Percentiles rank a stretch among this genome's conserved stretches.
Conservation (phyloP, 2,329 filamentous ascomycete species). For the Phialophora chinensis region DNA sequence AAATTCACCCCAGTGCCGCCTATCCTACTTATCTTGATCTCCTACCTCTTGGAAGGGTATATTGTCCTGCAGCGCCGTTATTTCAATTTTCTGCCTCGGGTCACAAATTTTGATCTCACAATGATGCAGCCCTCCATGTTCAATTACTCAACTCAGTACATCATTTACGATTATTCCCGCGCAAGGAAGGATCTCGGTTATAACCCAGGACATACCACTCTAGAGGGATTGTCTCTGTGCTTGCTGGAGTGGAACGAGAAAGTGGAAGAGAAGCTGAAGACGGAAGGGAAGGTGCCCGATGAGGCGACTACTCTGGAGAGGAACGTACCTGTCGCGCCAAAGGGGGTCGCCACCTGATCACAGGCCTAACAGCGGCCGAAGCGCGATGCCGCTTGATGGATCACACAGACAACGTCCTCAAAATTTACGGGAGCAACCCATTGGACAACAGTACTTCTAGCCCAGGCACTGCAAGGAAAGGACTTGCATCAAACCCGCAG, state of each 20-base stretch:
- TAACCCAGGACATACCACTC: slow-evolving; percentile 42
- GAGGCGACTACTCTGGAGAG: slow-evolving; percentile 8
- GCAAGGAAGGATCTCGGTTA: slow-evolving; percentile 42
- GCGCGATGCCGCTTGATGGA: background rate
- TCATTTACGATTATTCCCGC: slow-evolving; percentile 25
- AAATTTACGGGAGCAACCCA: background rate
- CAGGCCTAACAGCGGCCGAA: background rate
- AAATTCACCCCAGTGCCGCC: slow-evolving; percentile 41
- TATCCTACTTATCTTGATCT: slow-evolving; percentile 42
- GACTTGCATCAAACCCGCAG: background rate
- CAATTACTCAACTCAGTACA: slow-evolving; percentile 42
- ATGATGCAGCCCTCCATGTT: slow-evolving; percentile 46
- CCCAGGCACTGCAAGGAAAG: background rate
- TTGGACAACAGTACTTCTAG: background rate
- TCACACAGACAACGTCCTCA: background rate
- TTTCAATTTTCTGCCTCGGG: slow-evolving; percentile 32
- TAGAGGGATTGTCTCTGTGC: slow-evolving; percentile 46
- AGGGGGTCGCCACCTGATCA: slow-evolving; percentile 3
- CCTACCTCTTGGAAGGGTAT: slow-evolving; percentile 45
- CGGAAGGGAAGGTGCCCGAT: slow-evolving; percentile 1
- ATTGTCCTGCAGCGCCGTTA: slow-evolving; percentile 42
- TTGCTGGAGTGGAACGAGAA: slow-evolving; percentile 45
- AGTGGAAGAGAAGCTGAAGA: slow-evolving; percentile 22
- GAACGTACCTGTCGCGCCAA: slow-evolving; percentile 2
- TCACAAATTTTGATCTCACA: slow-evolving; percentile 40